Evolutionary conservation across 2,329 filamentous ascomycete species (phyloP).

Genomic region (Trichophyton schoenleinii): DNA sequence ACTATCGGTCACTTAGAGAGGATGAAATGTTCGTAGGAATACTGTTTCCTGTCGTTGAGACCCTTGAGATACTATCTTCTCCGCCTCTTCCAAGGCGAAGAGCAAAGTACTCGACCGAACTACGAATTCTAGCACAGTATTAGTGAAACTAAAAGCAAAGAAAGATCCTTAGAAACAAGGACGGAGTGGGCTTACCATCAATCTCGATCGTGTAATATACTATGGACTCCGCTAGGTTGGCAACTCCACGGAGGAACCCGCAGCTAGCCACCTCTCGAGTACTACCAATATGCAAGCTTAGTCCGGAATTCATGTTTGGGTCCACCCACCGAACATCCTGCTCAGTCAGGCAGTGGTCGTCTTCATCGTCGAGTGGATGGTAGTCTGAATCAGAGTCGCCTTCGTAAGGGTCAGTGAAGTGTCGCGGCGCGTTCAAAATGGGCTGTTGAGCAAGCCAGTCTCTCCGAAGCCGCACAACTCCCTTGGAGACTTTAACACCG

Average conservation of each 20-base stretch:
- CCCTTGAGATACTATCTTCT: background rate
- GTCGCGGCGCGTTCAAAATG: slow-evolving; percentile 2
- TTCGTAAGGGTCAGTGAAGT: slow-evolving; percentile 3
- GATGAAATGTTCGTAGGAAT: background rate
- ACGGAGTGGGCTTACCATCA: slow-evolving; percentile 42
- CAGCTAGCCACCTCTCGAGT: slow-evolving; percentile 54
- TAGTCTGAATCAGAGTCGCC: background rate
- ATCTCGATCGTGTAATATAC: slow-evolving; percentile 54
- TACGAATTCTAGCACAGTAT: slow-evolving; percentile 45
- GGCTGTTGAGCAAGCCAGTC: slow-evolving; percentile 51
- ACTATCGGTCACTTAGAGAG: background rate
- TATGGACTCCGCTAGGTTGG: background rate
- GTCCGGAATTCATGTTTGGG: slow-evolving; percentile 34
- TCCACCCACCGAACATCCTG: slow-evolving; percentile 53
- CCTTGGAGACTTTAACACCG: slow-evolving; percentile 54
- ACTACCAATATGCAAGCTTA: slow-evolving; percentile 43
- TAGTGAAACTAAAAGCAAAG: background rate
- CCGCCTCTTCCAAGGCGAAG: slow-evolving; percentile 47
- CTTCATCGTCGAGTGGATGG: background rate
- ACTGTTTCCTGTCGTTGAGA: background rate
- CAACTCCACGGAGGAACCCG: background rate
- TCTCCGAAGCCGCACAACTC: slow-evolving; percentile 58
- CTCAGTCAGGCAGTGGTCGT: slow-evolving; percentile 37
- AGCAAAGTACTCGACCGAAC: slow-evolving; percentile 53
- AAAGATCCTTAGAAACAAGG: background rate